phyloP scores from a whole-genome alignment of 331 rosid genomes.

The Malus hybrid region DNA sequence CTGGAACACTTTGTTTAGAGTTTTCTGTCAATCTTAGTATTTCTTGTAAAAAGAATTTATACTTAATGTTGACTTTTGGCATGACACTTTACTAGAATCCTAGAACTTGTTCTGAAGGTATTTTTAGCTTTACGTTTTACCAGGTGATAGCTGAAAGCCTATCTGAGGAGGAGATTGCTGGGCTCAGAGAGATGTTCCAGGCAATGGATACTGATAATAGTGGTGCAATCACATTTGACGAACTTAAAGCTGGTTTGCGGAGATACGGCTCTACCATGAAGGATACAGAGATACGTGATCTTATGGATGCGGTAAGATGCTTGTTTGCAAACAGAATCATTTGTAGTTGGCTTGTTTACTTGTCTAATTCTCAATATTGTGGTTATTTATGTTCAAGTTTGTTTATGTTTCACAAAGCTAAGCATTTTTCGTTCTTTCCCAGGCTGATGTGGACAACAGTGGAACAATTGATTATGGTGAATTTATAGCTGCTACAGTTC shows the following conservation, averaged over 20 bases:
- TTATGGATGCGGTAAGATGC: constrained; percentile 70
- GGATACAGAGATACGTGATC: constrained; percentile 96
- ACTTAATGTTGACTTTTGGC: constrained; percentile 3
- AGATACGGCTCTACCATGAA: constrained; percentile 97
- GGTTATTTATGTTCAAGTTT: not conserved
- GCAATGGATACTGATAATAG: constrained; percentile 99
- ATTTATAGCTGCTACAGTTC: constrained; percentile 97
- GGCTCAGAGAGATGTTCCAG: constrained; percentile 89
- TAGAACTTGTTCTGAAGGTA: not conserved
- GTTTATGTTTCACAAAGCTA: constrained; percentile 7
- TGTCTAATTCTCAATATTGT: not conserved
- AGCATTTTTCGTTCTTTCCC: constrained; percentile 32
- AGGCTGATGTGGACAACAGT: constrained; percentile 99
- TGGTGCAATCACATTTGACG: constrained; percentile 98
- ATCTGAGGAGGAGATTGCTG: constrained; percentile 99
- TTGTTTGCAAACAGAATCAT: constrained; percentile 4
- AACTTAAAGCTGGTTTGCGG: constrained; percentile 96
- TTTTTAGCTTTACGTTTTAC: constrained; percentile 10
- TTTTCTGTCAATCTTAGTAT: not conserved
- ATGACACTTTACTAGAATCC: not conserved
- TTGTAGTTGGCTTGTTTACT: not conserved
- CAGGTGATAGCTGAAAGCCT: constrained; percentile 99
- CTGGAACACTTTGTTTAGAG: not conserved
- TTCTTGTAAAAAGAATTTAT: not conserved
- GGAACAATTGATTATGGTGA: constrained; percentile 99